Evolutionary conservation across 1,139 yeast genomes (phyloP).

Genomic region (Diutina rugosa): DNA sequence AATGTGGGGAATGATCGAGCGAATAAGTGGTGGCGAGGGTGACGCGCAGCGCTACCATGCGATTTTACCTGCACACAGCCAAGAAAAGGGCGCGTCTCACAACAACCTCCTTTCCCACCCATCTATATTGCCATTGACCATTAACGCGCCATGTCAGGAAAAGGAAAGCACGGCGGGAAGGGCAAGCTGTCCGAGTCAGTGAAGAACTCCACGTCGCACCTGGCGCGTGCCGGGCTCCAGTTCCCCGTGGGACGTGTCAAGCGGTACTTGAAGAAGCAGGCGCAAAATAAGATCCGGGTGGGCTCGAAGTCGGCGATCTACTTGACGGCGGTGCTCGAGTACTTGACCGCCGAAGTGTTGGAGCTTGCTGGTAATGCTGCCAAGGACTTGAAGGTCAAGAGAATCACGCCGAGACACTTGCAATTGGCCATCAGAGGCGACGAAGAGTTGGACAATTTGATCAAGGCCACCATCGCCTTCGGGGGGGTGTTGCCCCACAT

Average conservation of each 20-base stretch:
- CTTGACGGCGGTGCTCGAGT: conserved; percentile 92
- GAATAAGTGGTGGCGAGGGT: background rate
- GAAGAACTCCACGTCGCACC: conserved; percentile 68
- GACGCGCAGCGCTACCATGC: background rate
- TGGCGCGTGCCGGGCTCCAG: conserved; percentile 95
- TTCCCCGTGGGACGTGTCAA: conserved; percentile 99
- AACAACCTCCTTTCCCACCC: conserved; percentile 5
- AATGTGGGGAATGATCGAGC: too few relatives aligned
- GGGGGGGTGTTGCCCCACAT: conserved; percentile 99
- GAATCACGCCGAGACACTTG: conserved; percentile 97
- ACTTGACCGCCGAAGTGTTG: conserved; percentile 94
- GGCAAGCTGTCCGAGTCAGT: conserved; percentile 73
- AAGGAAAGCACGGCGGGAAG: conserved; percentile 94
- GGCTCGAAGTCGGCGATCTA: conserved; percentile 97
- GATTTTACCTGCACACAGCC: background rate
- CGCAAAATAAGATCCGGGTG: conserved; percentile 88
- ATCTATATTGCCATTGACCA: background rate
- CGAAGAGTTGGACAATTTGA: conserved; percentile 92
- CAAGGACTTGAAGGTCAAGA: conserved; percentile 92
- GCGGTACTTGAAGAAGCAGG: conserved; percentile 83
- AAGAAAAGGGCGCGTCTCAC: background rate
- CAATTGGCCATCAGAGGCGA: conserved; percentile 98
- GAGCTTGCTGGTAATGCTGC: conserved; percentile 99
- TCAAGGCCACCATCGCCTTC: conserved; percentile 95
- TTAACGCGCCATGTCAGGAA: conserved; percentile 46